Conservation (phyloP, 2,329 filamentous ascomycete species). For the Colletotrichum tabaci region DNA sequence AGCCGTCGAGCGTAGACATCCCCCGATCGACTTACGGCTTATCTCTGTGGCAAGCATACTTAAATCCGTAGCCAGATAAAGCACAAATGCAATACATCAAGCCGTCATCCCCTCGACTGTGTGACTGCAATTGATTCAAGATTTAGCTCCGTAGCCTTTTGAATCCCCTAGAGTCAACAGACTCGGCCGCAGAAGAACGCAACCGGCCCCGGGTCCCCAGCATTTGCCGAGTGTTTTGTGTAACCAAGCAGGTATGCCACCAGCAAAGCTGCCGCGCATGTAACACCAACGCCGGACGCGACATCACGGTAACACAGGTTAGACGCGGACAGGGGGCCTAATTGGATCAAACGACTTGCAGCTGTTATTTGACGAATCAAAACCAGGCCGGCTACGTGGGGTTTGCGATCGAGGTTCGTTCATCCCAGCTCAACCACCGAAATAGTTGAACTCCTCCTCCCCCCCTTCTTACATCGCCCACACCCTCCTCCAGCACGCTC, state of each 20-base stretch:
- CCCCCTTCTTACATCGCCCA: no score
- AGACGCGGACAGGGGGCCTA: not conserved
- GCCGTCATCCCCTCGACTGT: no score
- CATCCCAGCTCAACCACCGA: not conserved
- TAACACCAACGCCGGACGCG: not conserved
- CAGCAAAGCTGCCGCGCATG: slow-evolving; percentile 4
- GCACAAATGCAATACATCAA: no score
- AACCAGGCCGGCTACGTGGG: not conserved
- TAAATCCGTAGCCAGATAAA: no score
- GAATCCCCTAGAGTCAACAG: no score
- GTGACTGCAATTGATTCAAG: no score
- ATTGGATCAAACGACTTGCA: not conserved
- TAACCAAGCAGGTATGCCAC: not conserved
- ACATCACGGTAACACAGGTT: not conserved
- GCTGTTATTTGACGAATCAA: not conserved
- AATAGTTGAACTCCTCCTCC: not conserved
- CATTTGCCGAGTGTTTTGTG: not conserved
- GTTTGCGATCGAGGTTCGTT: not conserved
- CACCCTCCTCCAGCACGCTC: not conserved
- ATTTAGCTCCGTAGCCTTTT: no score
- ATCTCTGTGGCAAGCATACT: no score
- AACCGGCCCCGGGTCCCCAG: not conserved
- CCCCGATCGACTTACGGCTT: no score
- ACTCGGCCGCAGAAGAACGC: not conserved
- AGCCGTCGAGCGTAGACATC: no score